These are phyloP conservation scores for Boletus tomentosulus DNA, from an alignment of 768 basidiomycete species.

Conservation along the genomic window DNA sequence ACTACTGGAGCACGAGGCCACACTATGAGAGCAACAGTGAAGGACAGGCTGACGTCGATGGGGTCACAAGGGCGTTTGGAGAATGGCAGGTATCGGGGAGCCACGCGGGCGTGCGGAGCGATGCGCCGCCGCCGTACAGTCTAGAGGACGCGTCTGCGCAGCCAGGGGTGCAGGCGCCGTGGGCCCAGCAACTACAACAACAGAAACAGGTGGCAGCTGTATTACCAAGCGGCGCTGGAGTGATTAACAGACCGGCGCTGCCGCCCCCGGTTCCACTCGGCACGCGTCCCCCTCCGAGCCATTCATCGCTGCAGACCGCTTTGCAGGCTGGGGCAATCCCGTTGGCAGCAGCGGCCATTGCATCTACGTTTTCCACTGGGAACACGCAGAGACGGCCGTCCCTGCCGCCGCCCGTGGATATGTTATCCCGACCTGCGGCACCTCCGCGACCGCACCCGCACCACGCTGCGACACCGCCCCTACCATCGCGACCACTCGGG, in stretches of 20 bases:
- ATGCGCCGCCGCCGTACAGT: slow-evolving; percentile 65
- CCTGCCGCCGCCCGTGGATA: slow-evolving; percentile 10
- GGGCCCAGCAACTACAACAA: background rate
- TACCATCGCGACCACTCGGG: background rate
- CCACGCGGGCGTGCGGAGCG: slow-evolving; percentile 31
- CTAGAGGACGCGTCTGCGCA: slow-evolving; percentile 36
- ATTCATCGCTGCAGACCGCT: slow-evolving; percentile 1
- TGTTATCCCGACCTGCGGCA: slow-evolving; percentile 9
- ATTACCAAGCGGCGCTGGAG: background rate
- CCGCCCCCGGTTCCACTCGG: background rate
- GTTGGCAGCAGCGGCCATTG: background rate
- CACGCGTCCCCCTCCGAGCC: slow-evolving; percentile 10
- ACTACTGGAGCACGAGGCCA: slow-evolving; percentile 68
- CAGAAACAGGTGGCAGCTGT: background rate
- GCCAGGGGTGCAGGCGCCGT: background rate
- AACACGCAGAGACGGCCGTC: background rate
- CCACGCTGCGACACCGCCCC: background rate
- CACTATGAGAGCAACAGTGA: slow-evolving; percentile 39
- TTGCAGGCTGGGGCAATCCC: background rate
- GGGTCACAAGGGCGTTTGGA: slow-evolving; percentile 33
- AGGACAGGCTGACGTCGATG: slow-evolving; percentile 24
- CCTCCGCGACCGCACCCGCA: background rate
- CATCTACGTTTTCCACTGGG: background rate
- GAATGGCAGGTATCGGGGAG: slow-evolving; percentile 37
- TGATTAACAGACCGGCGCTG: background rate